phyloP scores from a whole-genome alignment of 805 yeast genomes.

The Yarrowia deformans region DNA sequence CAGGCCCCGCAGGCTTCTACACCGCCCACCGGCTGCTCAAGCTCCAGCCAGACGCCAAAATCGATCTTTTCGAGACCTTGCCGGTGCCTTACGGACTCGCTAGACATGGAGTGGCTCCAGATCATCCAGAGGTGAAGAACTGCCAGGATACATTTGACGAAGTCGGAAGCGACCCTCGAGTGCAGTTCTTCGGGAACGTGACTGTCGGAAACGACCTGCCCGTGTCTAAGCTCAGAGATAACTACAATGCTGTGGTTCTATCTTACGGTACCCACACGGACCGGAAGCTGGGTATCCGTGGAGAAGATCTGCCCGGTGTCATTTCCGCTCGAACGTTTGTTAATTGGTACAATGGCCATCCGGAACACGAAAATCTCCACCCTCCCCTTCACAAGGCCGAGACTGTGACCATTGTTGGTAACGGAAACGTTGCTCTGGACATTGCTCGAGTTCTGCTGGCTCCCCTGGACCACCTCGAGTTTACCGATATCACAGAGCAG shows the following conservation, averaged over 20 bases:
- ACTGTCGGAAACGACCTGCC: constrained; percentile 68
- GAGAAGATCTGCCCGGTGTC: constrained; percentile 67
- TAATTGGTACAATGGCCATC: constrained; percentile 96
- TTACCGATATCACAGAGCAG: constrained; percentile 73
- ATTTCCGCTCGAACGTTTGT: constrained; percentile 85
- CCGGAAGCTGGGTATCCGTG: constrained; percentile 62
- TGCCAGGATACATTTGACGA: constrained; percentile 74
- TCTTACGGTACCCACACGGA: constrained; percentile 81
- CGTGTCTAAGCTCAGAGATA: constrained; percentile 57
- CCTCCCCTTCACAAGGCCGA: constrained; percentile 69
- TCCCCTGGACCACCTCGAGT: constrained; percentile 61
- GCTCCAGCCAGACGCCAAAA: constrained; percentile 54
- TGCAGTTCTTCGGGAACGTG: constrained; percentile 75
- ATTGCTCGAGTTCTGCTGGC: constrained; percentile 80
- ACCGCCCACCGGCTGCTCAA: constrained; percentile 77
- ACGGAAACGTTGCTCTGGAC: constrained; percentile 96
- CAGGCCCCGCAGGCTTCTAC: constrained; percentile 97
- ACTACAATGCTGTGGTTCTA: constrained; percentile 76
- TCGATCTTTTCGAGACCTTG: constrained; percentile 81
- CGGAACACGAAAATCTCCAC: constrained; percentile 58
- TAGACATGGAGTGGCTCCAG: constrained; percentile 98
- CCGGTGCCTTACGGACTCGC: constrained; percentile 94
- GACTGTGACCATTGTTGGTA: constrained; percentile 85
- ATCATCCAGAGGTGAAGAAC: constrained; percentile 92
- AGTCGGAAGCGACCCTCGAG: constrained; percentile 51